Percentiles rank a stretch among this genome's conserved stretches.
Evolutionary conservation across 2,329 filamentous ascomycete species (phyloP).

Genomic region (Fusarium tjaetaba): DNA sequence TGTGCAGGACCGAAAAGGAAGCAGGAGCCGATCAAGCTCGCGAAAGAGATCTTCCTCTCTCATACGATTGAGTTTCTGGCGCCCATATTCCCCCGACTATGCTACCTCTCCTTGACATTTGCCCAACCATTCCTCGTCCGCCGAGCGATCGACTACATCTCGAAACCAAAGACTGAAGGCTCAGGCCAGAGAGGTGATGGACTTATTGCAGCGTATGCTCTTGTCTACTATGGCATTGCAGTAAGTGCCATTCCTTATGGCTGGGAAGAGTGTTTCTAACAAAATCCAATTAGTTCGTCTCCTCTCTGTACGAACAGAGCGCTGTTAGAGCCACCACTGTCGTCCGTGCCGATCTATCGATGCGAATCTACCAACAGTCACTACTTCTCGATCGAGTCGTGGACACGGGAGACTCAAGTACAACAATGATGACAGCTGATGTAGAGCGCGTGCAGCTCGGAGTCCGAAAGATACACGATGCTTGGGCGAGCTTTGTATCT

Average conservation of each 20-base stretch:
- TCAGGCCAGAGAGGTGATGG: not conserved
- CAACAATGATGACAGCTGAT: not conserved
- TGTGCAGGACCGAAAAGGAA: not conserved
- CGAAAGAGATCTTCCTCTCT: not conserved
- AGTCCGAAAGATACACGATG: not conserved
- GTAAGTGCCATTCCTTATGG: not conserved
- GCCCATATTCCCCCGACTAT: not conserved
- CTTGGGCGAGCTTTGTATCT: not conserved
- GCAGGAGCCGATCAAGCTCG: not conserved
- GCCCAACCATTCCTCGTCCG: not conserved
- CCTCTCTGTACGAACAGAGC: not conserved
- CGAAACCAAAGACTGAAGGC: not conserved
- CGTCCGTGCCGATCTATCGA: not conserved
- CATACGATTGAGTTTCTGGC: not conserved
- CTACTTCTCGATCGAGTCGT: not conserved
- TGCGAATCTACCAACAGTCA: not conserved
- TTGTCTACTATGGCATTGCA: not conserved
- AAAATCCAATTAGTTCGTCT: rapidly evolving
- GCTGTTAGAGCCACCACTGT: not conserved
- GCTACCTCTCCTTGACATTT: not conserved
- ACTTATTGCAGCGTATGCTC: not conserved
- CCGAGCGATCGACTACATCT: not conserved
- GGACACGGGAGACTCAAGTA: not conserved
- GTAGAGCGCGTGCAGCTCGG: not conserved
- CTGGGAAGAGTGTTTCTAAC: rapidly evolving